Evolutionary conservation across 2,329 filamentous ascomycete genomes (phyloP).

Genomic region (Fusarium keratoplasticum): DNA sequence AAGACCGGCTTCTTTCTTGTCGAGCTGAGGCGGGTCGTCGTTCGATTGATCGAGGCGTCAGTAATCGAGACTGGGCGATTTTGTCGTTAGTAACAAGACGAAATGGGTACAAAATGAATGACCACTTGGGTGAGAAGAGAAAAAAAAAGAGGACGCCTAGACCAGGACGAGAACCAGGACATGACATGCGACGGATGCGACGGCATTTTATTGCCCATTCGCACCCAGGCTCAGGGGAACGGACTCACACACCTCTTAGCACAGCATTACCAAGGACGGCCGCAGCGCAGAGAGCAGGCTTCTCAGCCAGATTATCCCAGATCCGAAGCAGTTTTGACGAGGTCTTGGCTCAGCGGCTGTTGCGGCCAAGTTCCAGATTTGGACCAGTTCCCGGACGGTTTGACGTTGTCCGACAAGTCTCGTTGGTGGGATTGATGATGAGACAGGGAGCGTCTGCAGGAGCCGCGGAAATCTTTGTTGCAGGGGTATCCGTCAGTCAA

Average conservation of each 20-base stretch:
- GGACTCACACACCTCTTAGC: slow-evolving; percentile 3
- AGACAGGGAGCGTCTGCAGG: slow-evolving; percentile 15
- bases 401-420: slow-evolving; percentile 19
- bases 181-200: slow-evolving; percentile 30
- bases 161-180: slow-evolving; percentile 19
- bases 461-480: slow-evolving; percentile 31
- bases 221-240: slow-evolving; percentile 12
- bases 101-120: slow-evolving; percentile 28
- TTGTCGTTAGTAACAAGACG: slow-evolving; percentile 20
- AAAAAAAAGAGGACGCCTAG: slow-evolving; percentile 15
- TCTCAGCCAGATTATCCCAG: slow-evolving; percentile 9
- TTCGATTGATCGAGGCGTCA: slow-evolving; percentile 6
- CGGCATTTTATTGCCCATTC: slow-evolving; percentile 31
- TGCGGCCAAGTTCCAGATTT: slow-evolving; percentile 36
- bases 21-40: slow-evolving; percentile 8
- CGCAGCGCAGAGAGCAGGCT: slow-evolving; percentile 6
- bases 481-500: slow-evolving; percentile 17
- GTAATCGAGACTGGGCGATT: slow-evolving; percentile 24
- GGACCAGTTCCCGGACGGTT: slow-evolving; percentile 28
- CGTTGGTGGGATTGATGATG: slow-evolving; percentile 35
- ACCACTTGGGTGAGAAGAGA: slow-evolving; percentile 32
- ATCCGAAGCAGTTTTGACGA: slow-evolving; percentile 12
- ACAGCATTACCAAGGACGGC: slow-evolving; percentile 21
- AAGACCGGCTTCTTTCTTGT: slow-evolving; percentile 38
- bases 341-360: slow-evolving; percentile 35